A percentile compares a stretch with the other conserved stretches of the same genome.
Conservation (phyloP, 1,284 basidiomycete genomes). For the Melanopsichium pennsylvanicum region DNA sequence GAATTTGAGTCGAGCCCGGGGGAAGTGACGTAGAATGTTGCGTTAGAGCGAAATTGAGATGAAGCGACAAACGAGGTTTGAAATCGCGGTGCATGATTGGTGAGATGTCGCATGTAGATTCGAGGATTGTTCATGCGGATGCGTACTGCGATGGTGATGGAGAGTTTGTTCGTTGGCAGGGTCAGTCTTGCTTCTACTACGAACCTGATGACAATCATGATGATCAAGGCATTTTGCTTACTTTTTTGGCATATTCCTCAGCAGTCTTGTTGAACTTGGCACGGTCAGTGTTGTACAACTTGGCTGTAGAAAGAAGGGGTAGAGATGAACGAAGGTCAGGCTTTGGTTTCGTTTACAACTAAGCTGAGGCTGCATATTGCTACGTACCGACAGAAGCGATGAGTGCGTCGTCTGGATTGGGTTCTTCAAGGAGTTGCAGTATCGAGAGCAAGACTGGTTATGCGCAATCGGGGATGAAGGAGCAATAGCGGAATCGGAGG, state of each 20-base stretch:
- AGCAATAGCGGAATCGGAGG: not conserved
- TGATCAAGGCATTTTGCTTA: not conserved
- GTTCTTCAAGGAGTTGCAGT: conserved; percentile 59
- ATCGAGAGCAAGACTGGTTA: conserved; percentile 57
- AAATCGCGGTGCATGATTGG: too few relatives aligned
- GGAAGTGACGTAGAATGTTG: too few relatives aligned
- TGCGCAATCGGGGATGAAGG: not conserved
- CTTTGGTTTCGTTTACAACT: too few relatives aligned
- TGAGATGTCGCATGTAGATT: too few relatives aligned
- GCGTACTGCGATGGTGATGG: conserved; percentile 16
- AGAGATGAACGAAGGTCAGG: not conserved
- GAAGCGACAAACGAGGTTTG: too few relatives aligned
- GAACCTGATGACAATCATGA: not conserved
- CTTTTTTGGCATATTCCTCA: conserved; percentile 55
- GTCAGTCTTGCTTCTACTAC: not conserved
- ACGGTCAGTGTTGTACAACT: conserved; percentile 58
- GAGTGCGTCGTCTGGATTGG: conserved; percentile 62
- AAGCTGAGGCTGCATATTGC: not conserved
- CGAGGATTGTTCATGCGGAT: too few relatives aligned
- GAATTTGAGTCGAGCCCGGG: too few relatives aligned
- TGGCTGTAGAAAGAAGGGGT: conserved; percentile 42
- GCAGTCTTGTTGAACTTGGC: conserved; percentile 57
- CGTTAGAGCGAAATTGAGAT: too few relatives aligned
- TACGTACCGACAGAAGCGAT: conserved; percentile 61
- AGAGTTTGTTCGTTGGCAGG: not conserved